phyloP scores from a whole-genome alignment of 2,329 filamentous ascomycete genomes.

The Didymella glomerata region DNA sequence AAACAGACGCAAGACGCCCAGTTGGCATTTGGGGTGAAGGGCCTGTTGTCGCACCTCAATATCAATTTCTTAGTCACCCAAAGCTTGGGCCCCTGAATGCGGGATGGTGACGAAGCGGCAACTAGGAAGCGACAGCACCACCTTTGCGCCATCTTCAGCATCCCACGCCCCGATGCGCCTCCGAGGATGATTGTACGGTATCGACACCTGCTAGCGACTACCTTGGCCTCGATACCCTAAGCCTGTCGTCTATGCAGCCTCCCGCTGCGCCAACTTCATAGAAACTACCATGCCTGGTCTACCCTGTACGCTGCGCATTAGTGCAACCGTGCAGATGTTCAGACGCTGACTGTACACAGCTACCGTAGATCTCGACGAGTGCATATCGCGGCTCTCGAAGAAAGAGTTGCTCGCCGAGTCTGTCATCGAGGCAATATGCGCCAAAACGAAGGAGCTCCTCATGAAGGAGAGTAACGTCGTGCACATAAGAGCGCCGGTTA shows the following conservation, averaged over 20 bases:
- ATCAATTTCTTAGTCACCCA: slow-evolving; percentile 21
- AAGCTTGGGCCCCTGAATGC: slow-evolving; percentile 30
- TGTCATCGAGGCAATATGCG: slow-evolving; percentile 98
- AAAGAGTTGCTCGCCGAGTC: slow-evolving; percentile 97
- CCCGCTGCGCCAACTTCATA: slow-evolving; percentile 26
- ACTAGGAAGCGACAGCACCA: slow-evolving; percentile 22
- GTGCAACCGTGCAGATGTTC: slow-evolving; percentile 12
- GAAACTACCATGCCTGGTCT: slow-evolving; percentile 58
- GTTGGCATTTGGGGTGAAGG: background rate
- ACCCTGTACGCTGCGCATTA: slow-evolving; percentile 53
- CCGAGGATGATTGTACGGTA: slow-evolving; percentile 54
- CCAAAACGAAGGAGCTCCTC: slow-evolving; percentile 96
- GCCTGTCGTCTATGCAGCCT: slow-evolving; percentile 41
- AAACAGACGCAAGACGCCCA: slow-evolving; percentile 1
- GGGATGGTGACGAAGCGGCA: slow-evolving; percentile 14
- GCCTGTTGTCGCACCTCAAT: slow-evolving; percentile 10
- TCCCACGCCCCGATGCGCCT: slow-evolving; percentile 39
- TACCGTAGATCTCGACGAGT: slow-evolving; percentile 98
- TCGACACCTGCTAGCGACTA: slow-evolving; percentile 49
- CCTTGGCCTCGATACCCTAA: slow-evolving; percentile 49
- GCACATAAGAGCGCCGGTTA: slow-evolving; percentile 93
- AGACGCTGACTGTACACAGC: slow-evolving; percentile 61
- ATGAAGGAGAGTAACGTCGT: slow-evolving; percentile 99
- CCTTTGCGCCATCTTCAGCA: slow-evolving; percentile 30
- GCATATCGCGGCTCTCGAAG: slow-evolving; percentile 94